Evolutionary conservation across 2,329 filamentous ascomycete species (phyloP).

Genomic region (Hysterium pulicare): DNA sequence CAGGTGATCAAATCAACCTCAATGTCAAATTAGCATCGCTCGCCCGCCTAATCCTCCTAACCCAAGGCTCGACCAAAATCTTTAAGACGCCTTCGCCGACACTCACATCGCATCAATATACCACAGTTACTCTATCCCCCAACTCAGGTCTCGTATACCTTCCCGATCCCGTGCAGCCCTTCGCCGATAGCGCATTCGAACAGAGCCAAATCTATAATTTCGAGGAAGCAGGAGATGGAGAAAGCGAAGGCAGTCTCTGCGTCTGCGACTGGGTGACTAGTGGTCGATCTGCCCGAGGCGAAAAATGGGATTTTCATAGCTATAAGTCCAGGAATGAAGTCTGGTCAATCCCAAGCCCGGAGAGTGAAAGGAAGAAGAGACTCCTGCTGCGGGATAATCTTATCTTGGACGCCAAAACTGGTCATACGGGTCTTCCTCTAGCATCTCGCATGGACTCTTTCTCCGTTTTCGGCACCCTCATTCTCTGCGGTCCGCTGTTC

Average conservation of each 20-base stretch:
- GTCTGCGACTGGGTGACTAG: conserved; percentile 93
- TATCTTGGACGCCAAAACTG: conserved; percentile 58
- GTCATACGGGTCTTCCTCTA: conserved; percentile 25
- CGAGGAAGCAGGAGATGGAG: conserved; percentile 44
- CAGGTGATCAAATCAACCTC: conserved; percentile 77
- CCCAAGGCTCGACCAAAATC: conserved; percentile 86
- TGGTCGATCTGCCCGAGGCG: conserved; percentile 77
- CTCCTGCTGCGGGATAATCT: conserved; percentile 84
- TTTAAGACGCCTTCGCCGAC: conserved; percentile 69
- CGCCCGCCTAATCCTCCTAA: conserved; percentile 61
- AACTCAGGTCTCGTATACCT: conserved; percentile 60
- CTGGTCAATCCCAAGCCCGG: conserved; percentile 45
- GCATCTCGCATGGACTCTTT: conserved; percentile 65
- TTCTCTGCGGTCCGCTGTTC: conserved; percentile 72
- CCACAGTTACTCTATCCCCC: conserved; percentile 47
- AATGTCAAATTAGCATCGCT: conserved; percentile 60
- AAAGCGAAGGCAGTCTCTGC: conserved; percentile 56
- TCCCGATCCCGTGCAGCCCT: conserved; percentile 92
- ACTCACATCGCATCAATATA: conserved; percentile 46
- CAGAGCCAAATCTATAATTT: conserved; percentile 75
- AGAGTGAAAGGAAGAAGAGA: conserved; percentile 45
- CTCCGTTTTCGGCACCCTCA: conserved; percentile 78
- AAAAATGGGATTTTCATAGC: conserved; percentile 77
- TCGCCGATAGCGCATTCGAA: conserved; percentile 76
- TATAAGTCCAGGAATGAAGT: conserved; percentile 89